A percentile compares a stretch with the other conserved stretches of the same genome.
phyloP scores from a whole-genome alignment of 1,139 yeast genomes.

The Lodderomyces margitis region DNA sequence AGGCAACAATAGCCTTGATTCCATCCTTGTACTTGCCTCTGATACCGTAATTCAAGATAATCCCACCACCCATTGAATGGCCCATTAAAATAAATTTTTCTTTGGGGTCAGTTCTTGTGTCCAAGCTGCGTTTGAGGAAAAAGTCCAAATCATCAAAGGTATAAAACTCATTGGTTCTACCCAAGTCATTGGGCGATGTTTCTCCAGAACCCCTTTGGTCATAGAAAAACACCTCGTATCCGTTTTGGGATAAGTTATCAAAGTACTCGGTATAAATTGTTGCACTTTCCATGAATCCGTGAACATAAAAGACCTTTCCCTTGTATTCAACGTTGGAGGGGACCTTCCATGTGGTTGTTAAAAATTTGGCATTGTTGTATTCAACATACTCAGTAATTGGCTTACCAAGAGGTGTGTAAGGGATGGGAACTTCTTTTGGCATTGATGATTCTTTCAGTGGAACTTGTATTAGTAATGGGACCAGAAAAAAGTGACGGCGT shows the following conservation, averaged over 20 bases:
- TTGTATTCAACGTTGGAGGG: slow-evolving; percentile 35
- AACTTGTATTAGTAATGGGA: too few species aligned
- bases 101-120: slow-evolving; percentile 19
- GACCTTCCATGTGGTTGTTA: slow-evolving; percentile 40
- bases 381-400: slow-evolving; percentile 31
- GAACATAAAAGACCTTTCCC: slow-evolving; percentile 65
- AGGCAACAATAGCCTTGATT: slow-evolving; percentile 55
- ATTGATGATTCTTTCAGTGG: too few species aligned
- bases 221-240: slow-evolving; percentile 73
- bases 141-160: slow-evolving; percentile 70
- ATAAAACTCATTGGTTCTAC: slow-evolving; percentile 69
- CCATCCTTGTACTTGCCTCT: slow-evolving; percentile 57
- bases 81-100: slow-evolving; percentile 66
- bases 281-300: slow-evolving; percentile 78
- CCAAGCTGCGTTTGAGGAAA: slow-evolving; percentile 45
- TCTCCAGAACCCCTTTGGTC: slow-evolving; percentile 91
- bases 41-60: slow-evolving; percentile 69
- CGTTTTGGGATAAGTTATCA: slow-evolving; percentile 55
- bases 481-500: too few species aligned
- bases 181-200: slow-evolving; percentile 57
- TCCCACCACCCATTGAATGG: slow-evolving; percentile 97
- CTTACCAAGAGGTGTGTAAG: slow-evolving; percentile 34
- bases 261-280: slow-evolving; percentile 54
- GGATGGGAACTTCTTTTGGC: slow-evolving; percentile 19
- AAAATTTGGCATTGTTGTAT: slow-evolving; percentile 38